Evolutionary conservation across 225 moss, liverwort and hornwort genomes (phyloP).

Genomic region (Climacium dendroides): DNA sequence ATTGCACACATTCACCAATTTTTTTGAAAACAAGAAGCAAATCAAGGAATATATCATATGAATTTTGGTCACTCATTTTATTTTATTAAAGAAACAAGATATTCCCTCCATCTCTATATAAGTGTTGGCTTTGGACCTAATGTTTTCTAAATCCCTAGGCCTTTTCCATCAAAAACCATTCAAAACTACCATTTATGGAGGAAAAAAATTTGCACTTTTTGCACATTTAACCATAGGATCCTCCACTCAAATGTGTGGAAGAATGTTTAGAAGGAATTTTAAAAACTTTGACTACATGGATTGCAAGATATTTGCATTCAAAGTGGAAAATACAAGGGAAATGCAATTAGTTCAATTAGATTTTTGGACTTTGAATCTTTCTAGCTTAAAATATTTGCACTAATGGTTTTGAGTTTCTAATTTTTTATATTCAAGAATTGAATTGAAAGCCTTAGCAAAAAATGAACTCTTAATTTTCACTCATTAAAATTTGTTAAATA

Average conservation of each 20-base stretch:
- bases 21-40: neutral
- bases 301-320: too few species aligned
- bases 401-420: too few species aligned
- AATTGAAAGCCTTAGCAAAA: too few species aligned
- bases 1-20: neutral
- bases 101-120: rapidly evolving
- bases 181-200: neutral
- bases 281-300: rapidly evolving
- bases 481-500: too few species aligned
- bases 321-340: too few species aligned
- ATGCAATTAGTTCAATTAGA: rapidly evolving
- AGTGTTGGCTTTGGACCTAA: neutral
- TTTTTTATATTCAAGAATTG: too few species aligned
- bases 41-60: neutral
- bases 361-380: too few species aligned
- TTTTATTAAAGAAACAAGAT: neutral
- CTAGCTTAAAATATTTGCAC: too few species aligned
- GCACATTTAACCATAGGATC: neutral
- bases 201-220: too few species aligned
- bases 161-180: neutral
- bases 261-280: neutral
- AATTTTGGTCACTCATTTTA: neutral
- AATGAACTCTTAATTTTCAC: too few species aligned
- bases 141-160: neutral
- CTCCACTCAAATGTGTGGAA: too few species aligned